Percentiles rank a stretch among this genome's conserved stretches.
Conservation (phyloP, 352 stramenopile genomes). For the Phytophthora constricta region DNA sequence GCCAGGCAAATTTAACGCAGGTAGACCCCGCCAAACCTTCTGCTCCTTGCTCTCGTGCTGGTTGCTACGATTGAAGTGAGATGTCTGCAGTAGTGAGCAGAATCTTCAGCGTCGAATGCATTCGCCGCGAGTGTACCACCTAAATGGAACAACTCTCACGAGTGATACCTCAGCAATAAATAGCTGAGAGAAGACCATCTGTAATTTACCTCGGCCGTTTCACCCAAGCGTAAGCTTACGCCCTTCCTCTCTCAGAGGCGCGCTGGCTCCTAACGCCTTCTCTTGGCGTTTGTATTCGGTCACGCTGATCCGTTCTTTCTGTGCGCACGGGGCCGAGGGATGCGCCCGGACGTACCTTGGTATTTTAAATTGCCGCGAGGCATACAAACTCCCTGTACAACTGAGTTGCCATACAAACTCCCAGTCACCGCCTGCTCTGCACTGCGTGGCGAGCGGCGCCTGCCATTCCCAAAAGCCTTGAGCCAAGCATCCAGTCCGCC, state of each 20-base stretch:
- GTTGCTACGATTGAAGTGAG: too few relatives aligned
- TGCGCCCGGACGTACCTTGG: conserved; percentile 1
- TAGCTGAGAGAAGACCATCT: too few relatives aligned
- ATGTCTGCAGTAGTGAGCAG: too few relatives aligned
- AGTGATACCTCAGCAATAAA: too few relatives aligned
- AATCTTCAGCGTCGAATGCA: too few relatives aligned
- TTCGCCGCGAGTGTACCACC: too few relatives aligned
- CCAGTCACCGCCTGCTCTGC: background rate
- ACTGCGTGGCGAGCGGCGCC: background rate
- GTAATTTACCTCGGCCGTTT: background rate
- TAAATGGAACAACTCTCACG: too few relatives aligned
- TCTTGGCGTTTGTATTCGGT: background rate
- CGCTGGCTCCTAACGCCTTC: background rate
- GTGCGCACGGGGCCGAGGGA: background rate
- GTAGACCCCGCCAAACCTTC: too few relatives aligned
- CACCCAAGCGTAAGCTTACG: background rate
- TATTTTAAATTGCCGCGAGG: conserved; percentile 5
- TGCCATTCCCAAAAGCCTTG: conserved; percentile 54
- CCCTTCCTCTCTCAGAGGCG: background rate
- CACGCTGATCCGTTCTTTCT: background rate
- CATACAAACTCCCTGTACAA: conserved; percentile 18
- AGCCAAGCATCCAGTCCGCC: conserved; percentile 13
- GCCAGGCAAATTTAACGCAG: too few relatives aligned
- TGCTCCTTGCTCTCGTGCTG: too few relatives aligned
- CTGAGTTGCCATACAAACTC: background rate